Percentiles rank a stretch among this genome's conserved stretches.
Evolutionary conservation across 2,329 filamentous ascomycete species (phyloP).

Genomic region (Hypoxylon sp.): DNA sequence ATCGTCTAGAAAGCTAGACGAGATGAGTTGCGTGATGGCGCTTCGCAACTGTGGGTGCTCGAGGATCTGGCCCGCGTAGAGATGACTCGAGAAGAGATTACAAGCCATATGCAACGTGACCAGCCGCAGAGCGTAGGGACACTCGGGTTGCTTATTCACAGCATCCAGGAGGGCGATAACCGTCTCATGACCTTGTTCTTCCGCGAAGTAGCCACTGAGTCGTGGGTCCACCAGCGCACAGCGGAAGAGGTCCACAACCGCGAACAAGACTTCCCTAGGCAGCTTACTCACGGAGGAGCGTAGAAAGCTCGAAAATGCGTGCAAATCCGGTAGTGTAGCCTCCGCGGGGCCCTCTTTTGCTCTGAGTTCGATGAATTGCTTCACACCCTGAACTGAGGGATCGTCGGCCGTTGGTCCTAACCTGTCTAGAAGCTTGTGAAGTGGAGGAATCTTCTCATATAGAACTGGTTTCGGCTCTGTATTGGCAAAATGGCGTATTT

Average conservation of each 20-base stretch:
- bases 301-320: conserved; percentile 74
- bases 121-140: conserved; percentile 86
- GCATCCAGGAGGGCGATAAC: conserved; percentile 73
- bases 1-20: conserved; percentile 83
- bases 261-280: conserved; percentile 78
- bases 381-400: conserved; percentile 74
- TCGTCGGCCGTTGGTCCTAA: conserved; percentile 74
- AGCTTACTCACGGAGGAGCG: conserved; percentile 68
- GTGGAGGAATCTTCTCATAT: conserved; percentile 84
- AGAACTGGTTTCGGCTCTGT: conserved; percentile 76
- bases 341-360: conserved; percentile 72
- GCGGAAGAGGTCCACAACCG: conserved; percentile 87
- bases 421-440: conserved; percentile 86
- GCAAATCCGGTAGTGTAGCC: conserved; percentile 79
- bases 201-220: conserved; percentile 85
- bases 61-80: conserved; percentile 78
- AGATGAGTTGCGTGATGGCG: conserved; percentile 77
- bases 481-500: conserved; percentile 78
- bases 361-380: conserved; percentile 78
- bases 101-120: conserved; percentile 87
- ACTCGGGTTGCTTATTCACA: conserved; percentile 69
- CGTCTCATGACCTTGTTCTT: conserved; percentile 77
- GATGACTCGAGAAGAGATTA: conserved; percentile 83
- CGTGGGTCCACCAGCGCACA: conserved; percentile 83
- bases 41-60: conserved; percentile 65